Evolutionary conservation across 306 rosid species (phyloP), one percentile per base, ranked within the genome.

Genomic region (Prunus mume): DNA sequence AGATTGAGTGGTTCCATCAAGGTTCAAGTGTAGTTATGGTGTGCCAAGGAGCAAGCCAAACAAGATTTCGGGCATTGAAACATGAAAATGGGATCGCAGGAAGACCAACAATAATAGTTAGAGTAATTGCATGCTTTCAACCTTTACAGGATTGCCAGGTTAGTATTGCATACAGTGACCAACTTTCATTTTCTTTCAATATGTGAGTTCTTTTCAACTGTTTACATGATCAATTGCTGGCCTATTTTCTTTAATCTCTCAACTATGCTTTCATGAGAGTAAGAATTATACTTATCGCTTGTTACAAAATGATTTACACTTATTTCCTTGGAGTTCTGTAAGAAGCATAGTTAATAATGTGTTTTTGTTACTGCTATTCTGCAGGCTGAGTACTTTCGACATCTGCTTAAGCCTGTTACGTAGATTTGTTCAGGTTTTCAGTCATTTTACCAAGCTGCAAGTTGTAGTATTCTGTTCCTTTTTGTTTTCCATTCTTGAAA

Each of bases 121-220:
- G 91, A 89, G 95, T 93, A 72, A 91, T 93, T 69, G 98, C 97
- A 76, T 93, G 98, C 85, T 91, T 93, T 85, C 98, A 93, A 91
- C 96, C 95, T 9, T 84, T 89, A 85, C 91, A 86, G 79, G 86
- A 91, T 83, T 93, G 98, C 86, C 96, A 93, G 95, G 98, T 93
- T 72, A 71, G 93, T 86, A 69, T 34, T 70, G 64, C 45, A 52
- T 54, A 67, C 51, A 24, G 47, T 49, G 52, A n/a, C 41, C 20
- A 27, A 43, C 17, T 69, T 54, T 72, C 51, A 3, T 46, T 62
- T 61, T 22, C 24, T 30, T n/a, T 52, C 57, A 18, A 17, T 52
- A 15, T n/a, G 7, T 52, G 52, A 43, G 15, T 57, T 62, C 30
- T 63, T 9, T 47, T 56, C 12, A n/a, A 20, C 13, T 25, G 47